These are phyloP conservation scores for Vigna radiata DNA, from an alignment of 306 rosid species.

Conservation along the genomic window DNA sequence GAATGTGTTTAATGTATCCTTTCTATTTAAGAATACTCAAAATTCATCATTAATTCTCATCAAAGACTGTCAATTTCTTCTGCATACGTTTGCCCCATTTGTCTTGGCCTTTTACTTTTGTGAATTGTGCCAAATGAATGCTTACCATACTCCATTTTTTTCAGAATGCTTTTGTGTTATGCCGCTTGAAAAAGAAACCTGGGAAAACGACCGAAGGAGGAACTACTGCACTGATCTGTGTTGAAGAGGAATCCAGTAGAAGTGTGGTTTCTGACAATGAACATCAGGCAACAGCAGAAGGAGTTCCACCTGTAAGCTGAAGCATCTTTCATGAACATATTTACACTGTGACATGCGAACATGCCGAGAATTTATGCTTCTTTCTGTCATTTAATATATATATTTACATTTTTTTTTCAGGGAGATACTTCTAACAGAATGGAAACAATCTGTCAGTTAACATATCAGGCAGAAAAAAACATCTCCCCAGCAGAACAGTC, in stretches of 20 bases:
- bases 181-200: slow-evolving; percentile 53
- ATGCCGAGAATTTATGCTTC: neutral
- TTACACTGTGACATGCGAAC: slow-evolving; percentile 3
- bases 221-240: slow-evolving; percentile 3
- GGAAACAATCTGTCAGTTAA: neutral
- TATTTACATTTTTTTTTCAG: slow-evolving; percentile 32
- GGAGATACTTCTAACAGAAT: neutral
- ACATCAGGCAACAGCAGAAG: neutral
- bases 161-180: slow-evolving; percentile 61
- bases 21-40: neutral
- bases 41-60: neutral
- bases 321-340: slow-evolving; percentile 14
- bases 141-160: slow-evolving; percentile 25
- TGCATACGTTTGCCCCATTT: slow-evolving; percentile 15
- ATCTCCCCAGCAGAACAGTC: neutral
- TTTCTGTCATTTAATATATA: neutral
- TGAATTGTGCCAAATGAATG: slow-evolving; percentile 2
- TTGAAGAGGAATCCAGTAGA: slow-evolving; percentile 50
- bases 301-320: slow-evolving; percentile 53
- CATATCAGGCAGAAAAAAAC: neutral
- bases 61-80: neutral
- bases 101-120: slow-evolving; percentile 10
- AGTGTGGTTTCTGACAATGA: slow-evolving; percentile 31
- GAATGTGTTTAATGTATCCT: neutral
- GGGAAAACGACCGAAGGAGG: slow-evolving; percentile 41